Conservation (phyloP, 352 stramenopile genomes). For the Globisporangium splendens region DNA sequence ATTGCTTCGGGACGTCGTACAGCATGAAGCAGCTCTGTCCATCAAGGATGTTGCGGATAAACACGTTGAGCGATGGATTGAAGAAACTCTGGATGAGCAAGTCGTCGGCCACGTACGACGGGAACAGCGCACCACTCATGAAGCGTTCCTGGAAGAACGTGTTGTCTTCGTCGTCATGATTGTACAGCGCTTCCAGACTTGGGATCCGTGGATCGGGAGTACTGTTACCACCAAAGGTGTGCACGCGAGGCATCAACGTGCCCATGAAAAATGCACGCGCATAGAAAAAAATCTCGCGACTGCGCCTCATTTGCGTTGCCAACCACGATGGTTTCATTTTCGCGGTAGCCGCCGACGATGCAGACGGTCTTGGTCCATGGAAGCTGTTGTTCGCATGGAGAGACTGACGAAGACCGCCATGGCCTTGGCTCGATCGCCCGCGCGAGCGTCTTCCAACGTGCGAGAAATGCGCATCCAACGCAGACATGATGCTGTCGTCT, state of each 20-base stretch:
- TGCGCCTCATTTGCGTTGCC: too few relatives aligned
- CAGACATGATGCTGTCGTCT: slow-evolving; percentile 1
- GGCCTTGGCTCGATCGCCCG: background rate
- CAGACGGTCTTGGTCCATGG: too few relatives aligned
- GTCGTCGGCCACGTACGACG: slow-evolving; percentile 75
- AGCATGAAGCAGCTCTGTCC: slow-evolving; percentile 85
- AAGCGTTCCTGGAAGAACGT: slow-evolving; percentile 86
- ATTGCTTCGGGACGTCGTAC: slow-evolving; percentile 65
- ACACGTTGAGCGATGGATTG: slow-evolving; percentile 81
- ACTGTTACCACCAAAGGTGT: slow-evolving; percentile 16
- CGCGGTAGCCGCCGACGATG: too few relatives aligned
- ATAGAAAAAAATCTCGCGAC: too few relatives aligned
- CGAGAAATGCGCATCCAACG: slow-evolving; percentile 6
- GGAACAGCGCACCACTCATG: slow-evolving; percentile 79
- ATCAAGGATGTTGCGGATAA: slow-evolving; percentile 80
- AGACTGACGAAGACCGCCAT: background rate
- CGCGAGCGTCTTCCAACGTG: background rate
- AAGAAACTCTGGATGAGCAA: slow-evolving; percentile 87
- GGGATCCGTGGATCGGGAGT: too few relatives aligned
- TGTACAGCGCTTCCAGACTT: slow-evolving; percentile 5
- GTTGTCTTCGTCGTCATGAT: slow-evolving; percentile 46
- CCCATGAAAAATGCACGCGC: slow-evolving; percentile 52
- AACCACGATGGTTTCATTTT: too few relatives aligned
- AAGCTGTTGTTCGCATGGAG: too few relatives aligned
- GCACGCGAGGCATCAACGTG: slow-evolving; percentile 52